Evolutionary conservation across 2,329 filamentous ascomycete genomes (phyloP).

Genomic region (Ilyonectria destructans): DNA sequence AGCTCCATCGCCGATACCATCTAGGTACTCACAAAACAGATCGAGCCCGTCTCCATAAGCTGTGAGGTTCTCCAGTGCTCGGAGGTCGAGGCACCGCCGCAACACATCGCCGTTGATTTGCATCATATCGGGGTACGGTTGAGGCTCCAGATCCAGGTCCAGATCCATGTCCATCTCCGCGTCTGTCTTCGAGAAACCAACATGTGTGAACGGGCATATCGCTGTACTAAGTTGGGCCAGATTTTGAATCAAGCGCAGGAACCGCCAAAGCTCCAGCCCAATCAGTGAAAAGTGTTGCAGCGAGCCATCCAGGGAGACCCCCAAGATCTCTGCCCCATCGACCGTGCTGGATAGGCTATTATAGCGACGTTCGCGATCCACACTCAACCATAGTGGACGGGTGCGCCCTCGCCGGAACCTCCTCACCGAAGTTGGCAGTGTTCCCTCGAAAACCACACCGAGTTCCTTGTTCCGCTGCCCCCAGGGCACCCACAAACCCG

Average conservation of each 20-base stretch:
- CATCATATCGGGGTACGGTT: constrained; percentile 64
- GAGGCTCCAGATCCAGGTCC: constrained; percentile 52
- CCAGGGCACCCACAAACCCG: constrained; percentile 68
- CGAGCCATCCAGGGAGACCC: constrained; percentile 79
- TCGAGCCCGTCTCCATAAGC: constrained; percentile 51
- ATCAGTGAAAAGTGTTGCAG: constrained; percentile 81
- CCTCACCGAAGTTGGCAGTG: constrained; percentile 71
- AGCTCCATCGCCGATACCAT: constrained; percentile 63
- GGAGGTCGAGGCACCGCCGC: constrained; percentile 65
- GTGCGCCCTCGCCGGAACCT: constrained; percentile 69
- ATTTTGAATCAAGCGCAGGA: constrained; percentile 83
- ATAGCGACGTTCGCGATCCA: constrained; percentile 56
- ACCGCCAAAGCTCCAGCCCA: constrained; percentile 72
- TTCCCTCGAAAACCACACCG: constrained; percentile 69
- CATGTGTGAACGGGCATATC: constrained; percentile 64
- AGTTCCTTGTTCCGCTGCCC: constrained; percentile 59
- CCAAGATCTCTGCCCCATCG: constrained; percentile 71
- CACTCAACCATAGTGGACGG: constrained; percentile 67
- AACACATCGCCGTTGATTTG: constrained; percentile 81
- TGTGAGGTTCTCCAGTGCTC: constrained; percentile 63
- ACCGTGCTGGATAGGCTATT: constrained; percentile 60
- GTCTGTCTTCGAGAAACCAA: constrained; percentile 19
- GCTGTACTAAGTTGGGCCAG: constrained; percentile 67
- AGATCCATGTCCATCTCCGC: constrained; percentile 36
- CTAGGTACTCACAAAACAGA: constrained; percentile 66